Evolutionary conservation across 306 rosid species (phyloP).

Genomic region (Morella rubra): DNA sequence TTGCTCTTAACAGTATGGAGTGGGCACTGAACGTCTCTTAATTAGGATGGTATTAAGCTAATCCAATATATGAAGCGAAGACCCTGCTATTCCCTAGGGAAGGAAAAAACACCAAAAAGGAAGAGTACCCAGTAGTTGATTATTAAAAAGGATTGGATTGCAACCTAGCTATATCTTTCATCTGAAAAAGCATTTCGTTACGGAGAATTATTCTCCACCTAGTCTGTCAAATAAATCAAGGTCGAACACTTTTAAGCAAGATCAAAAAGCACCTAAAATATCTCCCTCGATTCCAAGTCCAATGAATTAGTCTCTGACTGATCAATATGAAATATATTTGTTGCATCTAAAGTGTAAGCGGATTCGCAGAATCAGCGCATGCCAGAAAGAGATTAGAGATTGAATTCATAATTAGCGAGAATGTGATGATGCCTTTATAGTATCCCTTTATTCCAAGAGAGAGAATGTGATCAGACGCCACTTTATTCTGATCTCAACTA

Average conservation of each 20-base stretch:
- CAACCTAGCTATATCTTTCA: slow-evolving; percentile 7
- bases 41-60: too few relatives aligned
- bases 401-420: slow-evolving; percentile 32
- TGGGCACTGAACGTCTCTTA: too few relatives aligned
- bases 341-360: slow-evolving; percentile 2
- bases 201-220: slow-evolving; percentile 21
- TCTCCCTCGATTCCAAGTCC: slow-evolving; percentile 52
- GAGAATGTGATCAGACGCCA: neutral
- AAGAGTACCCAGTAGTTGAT: neutral
- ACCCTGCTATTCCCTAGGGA: neutral
- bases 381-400: slow-evolving; percentile 17
- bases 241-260: slow-evolving; percentile 27
- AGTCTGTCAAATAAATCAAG: slow-evolving; percentile 25
- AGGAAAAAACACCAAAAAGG: too few relatives aligned
- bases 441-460: slow-evolving; percentile 38
- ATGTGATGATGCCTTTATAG: slow-evolving; percentile 35
- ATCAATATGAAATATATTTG: slow-evolving; percentile 36
- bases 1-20: neutral
- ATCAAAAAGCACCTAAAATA: slow-evolving; percentile 35
- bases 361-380: slow-evolving; percentile 35
- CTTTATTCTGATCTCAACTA: slow-evolving; percentile 4
- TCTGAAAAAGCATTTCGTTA: slow-evolving; percentile 2
- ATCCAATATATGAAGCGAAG: neutral
- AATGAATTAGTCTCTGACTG: slow-evolving; percentile 36
- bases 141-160: neutral